Evolutionary conservation across 2,329 filamentous ascomycete genomes (phyloP).

Genomic region (Aspergillus eucalypticola): DNA sequence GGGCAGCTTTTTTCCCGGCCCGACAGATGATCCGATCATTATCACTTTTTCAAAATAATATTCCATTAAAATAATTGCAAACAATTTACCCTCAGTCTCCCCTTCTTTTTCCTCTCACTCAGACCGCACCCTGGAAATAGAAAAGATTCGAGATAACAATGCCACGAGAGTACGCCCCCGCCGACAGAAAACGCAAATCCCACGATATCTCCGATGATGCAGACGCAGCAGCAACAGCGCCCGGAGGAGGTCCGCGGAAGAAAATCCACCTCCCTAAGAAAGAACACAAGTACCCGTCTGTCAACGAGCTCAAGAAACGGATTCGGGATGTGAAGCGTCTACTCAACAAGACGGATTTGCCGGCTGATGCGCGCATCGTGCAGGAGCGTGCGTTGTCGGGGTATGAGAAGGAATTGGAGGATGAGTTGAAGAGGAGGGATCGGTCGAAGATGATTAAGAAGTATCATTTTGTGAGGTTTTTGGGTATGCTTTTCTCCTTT

Average conservation of each 20-base stretch:
- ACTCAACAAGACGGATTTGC: conserved; percentile 51
- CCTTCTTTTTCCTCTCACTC: neutral
- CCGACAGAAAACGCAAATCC: conserved; percentile 32
- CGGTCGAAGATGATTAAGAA: conserved; percentile 59
- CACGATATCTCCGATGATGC: conserved; percentile 29
- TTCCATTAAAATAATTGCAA: neutral
- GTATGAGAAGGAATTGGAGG: conserved; percentile 57
- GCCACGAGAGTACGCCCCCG: conserved; percentile 18
- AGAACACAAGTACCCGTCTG: conserved; percentile 35
- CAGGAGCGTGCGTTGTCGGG: conserved; percentile 61
- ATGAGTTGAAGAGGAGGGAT: conserved; percentile 51
- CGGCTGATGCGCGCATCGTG: conserved; percentile 57
- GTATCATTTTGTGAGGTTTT: conserved; percentile 68
- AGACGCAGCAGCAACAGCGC: too few species aligned
- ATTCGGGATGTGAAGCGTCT: conserved; percentile 59
- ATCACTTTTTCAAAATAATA: conserved; percentile 4
- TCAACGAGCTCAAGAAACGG: conserved; percentile 56
- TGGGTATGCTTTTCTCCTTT: conserved; percentile 44
- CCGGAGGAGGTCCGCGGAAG: conserved; percentile 20
- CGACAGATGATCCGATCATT: conserved; percentile 31
- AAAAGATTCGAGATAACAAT: neutral
- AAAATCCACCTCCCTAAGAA: conserved; percentile 27
- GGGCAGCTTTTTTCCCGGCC: conserved; percentile 24
- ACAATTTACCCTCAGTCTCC: neutral
- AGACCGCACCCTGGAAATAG: too few species aligned